Conservation (phyloP, 495 filamentous ascomycete species). For the Neurospora sp. region DNA sequence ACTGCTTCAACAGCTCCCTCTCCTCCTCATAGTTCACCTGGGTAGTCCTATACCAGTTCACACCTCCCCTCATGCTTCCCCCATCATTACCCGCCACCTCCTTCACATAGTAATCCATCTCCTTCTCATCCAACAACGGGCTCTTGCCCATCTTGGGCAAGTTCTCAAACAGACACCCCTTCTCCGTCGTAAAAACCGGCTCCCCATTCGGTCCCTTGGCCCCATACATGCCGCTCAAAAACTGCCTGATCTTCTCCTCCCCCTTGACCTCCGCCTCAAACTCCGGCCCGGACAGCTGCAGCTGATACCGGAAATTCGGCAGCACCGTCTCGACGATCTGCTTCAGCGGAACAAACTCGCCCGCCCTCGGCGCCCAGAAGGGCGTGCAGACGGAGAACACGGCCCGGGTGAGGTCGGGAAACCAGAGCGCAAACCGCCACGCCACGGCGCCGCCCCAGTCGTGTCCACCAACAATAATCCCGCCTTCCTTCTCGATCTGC, state of each 20-base stretch:
- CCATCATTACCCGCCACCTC: slow-evolving; percentile 52
- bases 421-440: slow-evolving; percentile 56
- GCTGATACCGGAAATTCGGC: slow-evolving; percentile 76
- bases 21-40: slow-evolving; percentile 72
- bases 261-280: slow-evolving; percentile 52
- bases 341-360: slow-evolving; percentile 33
- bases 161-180: slow-evolving; percentile 44
- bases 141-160: slow-evolving; percentile 39
- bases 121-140: slow-evolving; percentile 51
- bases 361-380: slow-evolving; percentile 41
- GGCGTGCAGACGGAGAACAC: slow-evolving; percentile 77
- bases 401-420: slow-evolving; percentile 59
- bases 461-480: slow-evolving; percentile 62
- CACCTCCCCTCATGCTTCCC: slow-evolving; percentile 54
- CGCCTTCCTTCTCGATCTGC: slow-evolving; percentile 35
- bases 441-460: slow-evolving; percentile 64
- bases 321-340: slow-evolving; percentile 45
- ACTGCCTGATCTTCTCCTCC: slow-evolving; percentile 46
- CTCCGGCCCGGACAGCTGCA: slow-evolving; percentile 59
- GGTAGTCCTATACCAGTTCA: slow-evolving; percentile 77
- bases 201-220: slow-evolving; percentile 46
- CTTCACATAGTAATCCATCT: slow-evolving; percentile 66
- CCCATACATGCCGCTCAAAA: slow-evolving; percentile 62
- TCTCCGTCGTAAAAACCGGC: slow-evolving; percentile 38
- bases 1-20: slow-evolving; percentile 28